Percentiles rank a stretch among this genome's conserved stretches.
Conservation (phyloP, 1,139 yeast species). For the Saccharomyces pastorianus region DNA sequence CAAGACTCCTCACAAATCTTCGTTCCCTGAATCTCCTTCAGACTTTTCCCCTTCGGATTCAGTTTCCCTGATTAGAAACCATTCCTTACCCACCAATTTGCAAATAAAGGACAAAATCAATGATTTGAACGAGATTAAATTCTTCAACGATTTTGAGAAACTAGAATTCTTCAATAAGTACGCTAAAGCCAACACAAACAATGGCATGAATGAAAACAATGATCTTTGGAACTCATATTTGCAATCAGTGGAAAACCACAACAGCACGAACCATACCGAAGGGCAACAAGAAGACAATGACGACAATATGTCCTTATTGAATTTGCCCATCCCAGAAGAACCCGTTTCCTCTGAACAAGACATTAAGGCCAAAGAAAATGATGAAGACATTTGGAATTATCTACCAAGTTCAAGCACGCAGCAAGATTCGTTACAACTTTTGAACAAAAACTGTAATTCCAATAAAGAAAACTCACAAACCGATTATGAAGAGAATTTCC, state of each 20-base stretch:
- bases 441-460: neutral
- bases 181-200: neutral
- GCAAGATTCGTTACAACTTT: neutral
- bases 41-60: neutral
- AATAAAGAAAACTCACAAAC: neutral
- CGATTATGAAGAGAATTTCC: neutral
- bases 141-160: constrained; percentile 19
- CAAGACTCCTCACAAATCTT: neutral
- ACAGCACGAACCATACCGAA: neutral
- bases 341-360: neutral
- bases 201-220: neutral
- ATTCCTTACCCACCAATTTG: neutral
- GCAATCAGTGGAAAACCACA: neutral
- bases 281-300: neutral
- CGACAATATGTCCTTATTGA: neutral
- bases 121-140: constrained; percentile 7
- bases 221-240: neutral
- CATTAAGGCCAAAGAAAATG: constrained; percentile 6
- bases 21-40: neutral
- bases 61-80: neutral
- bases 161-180: constrained; percentile 17
- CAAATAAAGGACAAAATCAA: neutral
- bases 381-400: neutral
- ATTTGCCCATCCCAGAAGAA: neutral
- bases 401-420: neutral